These are phyloP conservation scores for Alnus glutinosa DNA, from an alignment of 306 rosid genomes.

Conservation along the genomic window DNA sequence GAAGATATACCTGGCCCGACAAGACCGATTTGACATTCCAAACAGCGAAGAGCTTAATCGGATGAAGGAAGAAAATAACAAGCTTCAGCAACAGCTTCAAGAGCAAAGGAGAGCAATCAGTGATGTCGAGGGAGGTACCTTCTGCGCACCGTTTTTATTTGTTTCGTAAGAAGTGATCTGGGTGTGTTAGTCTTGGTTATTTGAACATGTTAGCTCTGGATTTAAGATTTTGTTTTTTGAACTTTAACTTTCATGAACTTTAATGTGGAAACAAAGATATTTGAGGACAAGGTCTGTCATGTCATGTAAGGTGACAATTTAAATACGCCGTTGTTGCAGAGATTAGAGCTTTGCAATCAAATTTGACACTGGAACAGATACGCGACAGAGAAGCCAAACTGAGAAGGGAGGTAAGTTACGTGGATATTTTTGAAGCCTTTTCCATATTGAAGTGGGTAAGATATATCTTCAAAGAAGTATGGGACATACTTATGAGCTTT, in stretches of 20 bases:
- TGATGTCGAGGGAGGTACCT: constrained; percentile 79
- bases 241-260: background rate
- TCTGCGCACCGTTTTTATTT: background rate
- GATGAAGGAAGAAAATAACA: constrained; percentile 78
- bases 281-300: constrained; percentile 1
- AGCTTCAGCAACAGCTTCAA: constrained; percentile 55
- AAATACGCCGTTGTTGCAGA: constrained; percentile 52
- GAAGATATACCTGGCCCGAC: constrained; percentile 86
- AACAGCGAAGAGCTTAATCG: constrained; percentile 72
- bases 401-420: constrained; percentile 62
- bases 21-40: constrained; percentile 79
- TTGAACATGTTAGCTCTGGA: background rate
- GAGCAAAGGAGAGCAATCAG: constrained; percentile 51
- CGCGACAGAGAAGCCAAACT: constrained; percentile 60
- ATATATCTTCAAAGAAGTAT: constrained; percentile 13
- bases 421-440: constrained; percentile 21
- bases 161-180: background rate
- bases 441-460: constrained; percentile 10
- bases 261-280: background rate
- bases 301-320: constrained; percentile 17
- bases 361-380: constrained; percentile 82
- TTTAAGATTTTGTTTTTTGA: background rate
- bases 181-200: background rate
- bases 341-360: constrained; percentile 68
- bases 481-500: constrained; percentile 23